Conservation (phyloP, 2,329 filamentous ascomycete genomes). For the Fusarium sp. region DNA sequence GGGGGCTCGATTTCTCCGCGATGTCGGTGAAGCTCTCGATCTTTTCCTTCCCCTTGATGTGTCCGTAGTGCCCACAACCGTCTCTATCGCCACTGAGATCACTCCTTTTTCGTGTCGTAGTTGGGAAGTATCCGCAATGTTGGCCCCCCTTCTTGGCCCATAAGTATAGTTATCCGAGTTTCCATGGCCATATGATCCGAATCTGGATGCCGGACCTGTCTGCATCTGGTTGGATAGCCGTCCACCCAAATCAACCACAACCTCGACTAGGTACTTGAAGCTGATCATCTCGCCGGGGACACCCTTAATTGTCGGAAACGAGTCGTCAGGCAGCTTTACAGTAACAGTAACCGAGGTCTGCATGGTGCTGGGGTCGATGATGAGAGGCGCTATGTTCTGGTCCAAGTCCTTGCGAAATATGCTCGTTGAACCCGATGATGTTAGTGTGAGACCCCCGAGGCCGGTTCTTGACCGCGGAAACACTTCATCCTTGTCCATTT, state of each 20-base stretch:
- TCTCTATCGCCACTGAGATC: conserved; percentile 87
- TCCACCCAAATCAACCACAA: conserved; percentile 91
- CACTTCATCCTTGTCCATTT: conserved; percentile 82
- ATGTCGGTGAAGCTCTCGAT: conserved; percentile 40
- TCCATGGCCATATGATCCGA: conserved; percentile 49
- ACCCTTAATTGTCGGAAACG: conserved; percentile 89
- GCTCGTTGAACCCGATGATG: conserved; percentile 87
- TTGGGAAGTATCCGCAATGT: conserved; percentile 88
- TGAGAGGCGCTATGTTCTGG: conserved; percentile 88
- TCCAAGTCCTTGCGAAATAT: conserved; percentile 96
- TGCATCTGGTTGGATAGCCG: conserved; percentile 82
- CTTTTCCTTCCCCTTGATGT: conserved; percentile 61
- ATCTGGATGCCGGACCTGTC: conserved; percentile 63
- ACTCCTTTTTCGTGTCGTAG: conserved; percentile 91
- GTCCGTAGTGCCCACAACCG: conserved; percentile 88
- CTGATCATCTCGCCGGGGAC: conserved; percentile 95
- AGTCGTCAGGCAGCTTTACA: conserved; percentile 88
- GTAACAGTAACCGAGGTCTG: conserved; percentile 84
- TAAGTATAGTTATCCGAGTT: conserved; percentile 47
- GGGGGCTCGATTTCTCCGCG: conserved; percentile 43
- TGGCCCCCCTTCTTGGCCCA: conserved; percentile 57
- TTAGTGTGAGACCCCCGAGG: conserved; percentile 86
- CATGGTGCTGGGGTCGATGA: conserved; percentile 84
- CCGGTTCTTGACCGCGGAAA: conserved; percentile 90
- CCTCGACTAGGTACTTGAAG: conserved; percentile 94